phyloP scores from a whole-genome alignment of 1,284 basidiomycete genomes.

The Dichomitus squalens region DNA sequence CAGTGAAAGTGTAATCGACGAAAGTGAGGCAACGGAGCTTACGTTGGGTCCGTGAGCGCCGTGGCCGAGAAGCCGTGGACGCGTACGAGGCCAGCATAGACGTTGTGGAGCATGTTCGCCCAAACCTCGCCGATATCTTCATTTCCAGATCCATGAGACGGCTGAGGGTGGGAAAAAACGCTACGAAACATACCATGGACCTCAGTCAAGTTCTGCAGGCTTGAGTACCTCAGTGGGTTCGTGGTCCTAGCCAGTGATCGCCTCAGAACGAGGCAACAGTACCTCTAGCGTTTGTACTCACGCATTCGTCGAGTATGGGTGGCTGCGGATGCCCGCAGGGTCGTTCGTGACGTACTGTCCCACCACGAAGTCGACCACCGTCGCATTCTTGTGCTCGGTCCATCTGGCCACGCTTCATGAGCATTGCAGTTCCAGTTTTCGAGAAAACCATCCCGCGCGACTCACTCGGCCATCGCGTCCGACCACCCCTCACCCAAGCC shows the following conservation, averaged over 20 bases:
- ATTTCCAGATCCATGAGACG: background rate
- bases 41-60: slow-evolving; percentile 35
- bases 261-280: background rate
- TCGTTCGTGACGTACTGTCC: slow-evolving; percentile 40
- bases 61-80: slow-evolving; percentile 45
- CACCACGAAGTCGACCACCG: slow-evolving; percentile 42
- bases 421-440: no score
- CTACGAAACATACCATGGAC: slow-evolving; percentile 39
- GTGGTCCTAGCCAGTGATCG: background rate
- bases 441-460: no score
- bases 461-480: slow-evolving; percentile 55
- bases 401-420: no score
- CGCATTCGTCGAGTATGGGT: slow-evolving; percentile 45
- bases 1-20: background rate
- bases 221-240: slow-evolving; percentile 32
- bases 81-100: slow-evolving; percentile 47
- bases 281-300: slow-evolving; percentile 18
- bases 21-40: background rate
- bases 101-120: slow-evolving; percentile 57
- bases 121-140: slow-evolving; percentile 51
- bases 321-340: slow-evolving; percentile 37
- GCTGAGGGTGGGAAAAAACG: no score
- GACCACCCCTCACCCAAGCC: slow-evolving; percentile 62
- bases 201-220: slow-evolving; percentile 37
- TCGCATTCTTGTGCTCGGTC: slow-evolving; percentile 39